Evolutionary conservation across 495 filamentous ascomycete genomes (phyloP).

Genomic region (Daldinia decipiens): DNA sequence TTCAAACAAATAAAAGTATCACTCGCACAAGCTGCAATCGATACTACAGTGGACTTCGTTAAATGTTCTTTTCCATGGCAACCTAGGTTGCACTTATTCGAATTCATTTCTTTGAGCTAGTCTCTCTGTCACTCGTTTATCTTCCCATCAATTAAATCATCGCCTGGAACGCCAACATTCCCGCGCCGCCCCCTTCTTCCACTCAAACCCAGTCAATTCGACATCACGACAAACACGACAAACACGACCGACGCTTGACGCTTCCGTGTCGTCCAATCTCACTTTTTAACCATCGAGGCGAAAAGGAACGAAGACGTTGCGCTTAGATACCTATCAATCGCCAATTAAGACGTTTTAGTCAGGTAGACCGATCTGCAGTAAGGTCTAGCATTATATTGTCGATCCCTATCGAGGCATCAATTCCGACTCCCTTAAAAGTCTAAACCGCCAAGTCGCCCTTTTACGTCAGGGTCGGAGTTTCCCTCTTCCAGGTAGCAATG

Average conservation of each 20-base stretch:
- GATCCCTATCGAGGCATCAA: constrained; percentile 35
- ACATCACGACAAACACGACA: constrained; percentile 32
- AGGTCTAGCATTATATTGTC: constrained; percentile 34
- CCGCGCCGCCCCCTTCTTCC: constrained; percentile 27
- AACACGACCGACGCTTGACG: constrained; percentile 17
- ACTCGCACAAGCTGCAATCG: constrained; percentile 34
- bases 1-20: constrained; percentile 16
- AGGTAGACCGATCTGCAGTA: constrained; percentile 36
- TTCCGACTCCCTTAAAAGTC: constrained; percentile 22
- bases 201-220: constrained; percentile 19
- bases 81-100: constrained; percentile 45
- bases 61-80: constrained; percentile 47
- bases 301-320: constrained; percentile 8
- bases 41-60: constrained; percentile 33
- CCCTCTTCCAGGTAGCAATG: constrained; percentile 31
- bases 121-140: constrained; percentile 63
- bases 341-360: constrained; percentile 32
- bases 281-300: not conserved
- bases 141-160: constrained; percentile 26
- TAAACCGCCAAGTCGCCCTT: not conserved
- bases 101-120: constrained; percentile 58
- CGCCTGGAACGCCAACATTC: constrained; percentile 23
- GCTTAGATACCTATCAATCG: constrained; percentile 28
- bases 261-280: constrained; percentile 16
- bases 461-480: constrained; percentile 3